Percentiles rank a stretch among this genome's conserved stretches.
phyloP scores from a whole-genome alignment of 371 early-diverging fungal genomes.

The Entomophthora muscae region DNA sequence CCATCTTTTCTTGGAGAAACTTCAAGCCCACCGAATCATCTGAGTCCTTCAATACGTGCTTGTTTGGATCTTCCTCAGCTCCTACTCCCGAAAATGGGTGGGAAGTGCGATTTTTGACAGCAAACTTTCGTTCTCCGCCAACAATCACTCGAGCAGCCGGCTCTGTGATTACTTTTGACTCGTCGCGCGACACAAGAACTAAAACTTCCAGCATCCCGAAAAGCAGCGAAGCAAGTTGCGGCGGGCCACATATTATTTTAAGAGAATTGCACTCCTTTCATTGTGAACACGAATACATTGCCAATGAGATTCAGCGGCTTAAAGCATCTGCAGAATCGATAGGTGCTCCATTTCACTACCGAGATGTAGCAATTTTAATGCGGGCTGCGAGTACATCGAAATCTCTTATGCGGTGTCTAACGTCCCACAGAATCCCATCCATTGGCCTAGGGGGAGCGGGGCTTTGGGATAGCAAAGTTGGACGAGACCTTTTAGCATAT shows the following conservation, averaged over 20 bases:
- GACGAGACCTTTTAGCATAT: not conserved
- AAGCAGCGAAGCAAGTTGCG: not conserved
- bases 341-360: not conserved
- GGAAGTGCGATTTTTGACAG: not conserved
- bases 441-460: not conserved
- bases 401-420: not conserved
- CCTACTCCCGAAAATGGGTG: not conserved
- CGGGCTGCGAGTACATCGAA: not conserved
- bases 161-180: not conserved
- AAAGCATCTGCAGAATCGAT: not conserved
- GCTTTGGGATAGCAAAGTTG: not conserved
- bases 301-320: not conserved
- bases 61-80: not conserved
- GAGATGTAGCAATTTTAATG: not conserved
- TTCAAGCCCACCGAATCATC: not conserved
- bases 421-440: not conserved
- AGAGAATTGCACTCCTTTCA: not conserved
- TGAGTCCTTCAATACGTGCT: not conserved
- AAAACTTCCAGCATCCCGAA: not conserved
- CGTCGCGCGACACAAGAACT: not conserved
- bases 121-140: not conserved
- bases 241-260: not conserved
- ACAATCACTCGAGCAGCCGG: not conserved
- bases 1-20: constrained; percentile 1
- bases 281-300: not conserved